Evolutionary conservation across 257 asterid genomes (phyloP).

Genomic region (Nicotiana otophora): DNA sequence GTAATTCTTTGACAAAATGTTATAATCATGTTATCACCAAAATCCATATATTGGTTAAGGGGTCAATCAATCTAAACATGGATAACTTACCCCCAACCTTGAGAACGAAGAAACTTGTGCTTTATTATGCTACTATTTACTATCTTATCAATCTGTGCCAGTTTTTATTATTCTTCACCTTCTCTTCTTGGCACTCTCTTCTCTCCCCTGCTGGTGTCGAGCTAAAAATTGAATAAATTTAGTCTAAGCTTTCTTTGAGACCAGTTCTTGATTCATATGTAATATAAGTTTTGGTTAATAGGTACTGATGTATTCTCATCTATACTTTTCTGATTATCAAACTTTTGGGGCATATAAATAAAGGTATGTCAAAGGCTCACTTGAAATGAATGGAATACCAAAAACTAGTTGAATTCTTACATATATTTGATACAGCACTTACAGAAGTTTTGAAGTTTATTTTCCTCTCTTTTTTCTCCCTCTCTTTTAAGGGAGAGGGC

Average conservation of each 20-base stretch:
- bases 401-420: neutral
- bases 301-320: neutral
- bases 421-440: neutral
- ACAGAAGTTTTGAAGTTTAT: neutral
- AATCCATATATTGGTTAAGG: neutral
- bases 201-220: neutral
- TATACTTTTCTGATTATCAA: neutral
- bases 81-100: neutral
- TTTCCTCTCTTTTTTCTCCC: neutral
- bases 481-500: neutral
- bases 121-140: neutral
- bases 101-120: neutral
- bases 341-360: neutral
- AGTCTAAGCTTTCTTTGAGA: neutral
- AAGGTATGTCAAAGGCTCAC: neutral
- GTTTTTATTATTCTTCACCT: neutral
- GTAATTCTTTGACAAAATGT: constrained; percentile 35
- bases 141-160: neutral
- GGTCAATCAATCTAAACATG: neutral
- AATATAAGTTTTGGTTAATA: neutral
- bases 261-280: neutral
- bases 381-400: neutral
- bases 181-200: neutral
- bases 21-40: neutral
- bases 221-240: neutral